Evolutionary conservation across 805 yeast species (phyloP), one percentile per base, ranked within the genome.

Genomic region (Cyberlindnera subsufficiens): DNA sequence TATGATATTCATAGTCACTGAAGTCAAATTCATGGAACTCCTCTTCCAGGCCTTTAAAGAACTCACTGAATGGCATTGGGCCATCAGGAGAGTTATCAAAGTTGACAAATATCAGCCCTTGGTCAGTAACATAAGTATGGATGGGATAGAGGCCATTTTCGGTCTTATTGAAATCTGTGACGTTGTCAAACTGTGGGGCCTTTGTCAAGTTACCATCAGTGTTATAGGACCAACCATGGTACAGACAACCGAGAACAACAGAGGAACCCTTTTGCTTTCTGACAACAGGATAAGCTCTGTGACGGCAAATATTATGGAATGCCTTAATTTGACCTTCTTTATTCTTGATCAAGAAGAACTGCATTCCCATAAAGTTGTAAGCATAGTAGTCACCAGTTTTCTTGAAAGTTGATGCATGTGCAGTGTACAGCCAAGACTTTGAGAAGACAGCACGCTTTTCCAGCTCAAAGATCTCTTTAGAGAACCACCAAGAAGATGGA

Each of bases 401-500:
- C 47, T 58, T 61, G 59, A 78, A 77, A 39, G 81, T 67, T n/a
- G 72, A 66, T 9, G 67, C 46, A 49, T 78, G 84, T 7, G 69
- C 68, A 42, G 75, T 70, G 58, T 61, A 77, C 39, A 78, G 54
- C 84, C 84, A 78, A 22, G 78, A 64, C 55, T 74, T 71, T 53
- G 71, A 67, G 59, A 78, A 78, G 46, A 78, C 67, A 14, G 82
- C 71, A 52, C 80, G 66, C 52, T 74, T 78, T 55, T 78, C 84
- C 43, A 77, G 64, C 35, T 78, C 82, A 53, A 73, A 74, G 37
- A 78, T 72, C 46, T 74, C 74, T 42, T 74, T 76, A 10, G 80
- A 74, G 16, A 75, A 74, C 82, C 82, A 78, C 83, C 83, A 78
- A 16, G 80, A 74, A 10, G 83, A 79, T 25, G 84, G 84, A 37